These are phyloP conservation scores for Cercospora canescens DNA, from an alignment of 2,329 filamentous ascomycete species.

Conservation along the genomic window DNA sequence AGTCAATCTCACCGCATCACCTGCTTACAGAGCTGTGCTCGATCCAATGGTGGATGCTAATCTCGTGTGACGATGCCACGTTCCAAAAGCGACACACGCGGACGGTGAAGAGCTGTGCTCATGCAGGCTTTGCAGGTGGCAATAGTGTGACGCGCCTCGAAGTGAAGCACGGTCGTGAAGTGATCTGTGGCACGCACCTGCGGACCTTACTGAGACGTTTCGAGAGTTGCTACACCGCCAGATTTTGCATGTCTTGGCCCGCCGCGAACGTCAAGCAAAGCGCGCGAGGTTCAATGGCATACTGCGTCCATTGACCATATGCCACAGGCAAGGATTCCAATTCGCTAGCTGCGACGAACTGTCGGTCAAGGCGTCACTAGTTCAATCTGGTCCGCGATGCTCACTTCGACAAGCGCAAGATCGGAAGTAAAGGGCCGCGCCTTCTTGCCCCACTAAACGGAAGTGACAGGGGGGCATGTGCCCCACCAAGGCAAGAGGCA, in stretches of 20 bases:
- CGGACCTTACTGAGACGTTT: not conserved
- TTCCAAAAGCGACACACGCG: not conserved
- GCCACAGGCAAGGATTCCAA: constrained; percentile 8
- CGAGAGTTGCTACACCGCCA: constrained; percentile 7
- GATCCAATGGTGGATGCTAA: not conserved
- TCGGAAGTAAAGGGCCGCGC: constrained; percentile 1
- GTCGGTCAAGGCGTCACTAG: constrained; percentile 4
- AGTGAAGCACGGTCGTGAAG: not conserved
- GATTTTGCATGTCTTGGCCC: not conserved
- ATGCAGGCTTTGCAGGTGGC: not conserved
- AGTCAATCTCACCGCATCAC: not conserved
- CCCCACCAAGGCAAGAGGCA: not conserved
- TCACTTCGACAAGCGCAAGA: not conserved
- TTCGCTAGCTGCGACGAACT: constrained; percentile 9
- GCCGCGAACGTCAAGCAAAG: not conserved
- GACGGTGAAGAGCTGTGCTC: not conserved
- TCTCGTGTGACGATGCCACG: not conserved
- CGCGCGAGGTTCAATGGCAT: not conserved
- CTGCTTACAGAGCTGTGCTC: not conserved
- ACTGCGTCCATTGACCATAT: not conserved
- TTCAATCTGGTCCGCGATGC: not conserved
- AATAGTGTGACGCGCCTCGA: not conserved
- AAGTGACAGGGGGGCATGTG: not conserved
- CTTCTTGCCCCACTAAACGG: constrained; percentile 2
- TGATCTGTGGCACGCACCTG: not conserved